Evolutionary conservation across 73 alveolate genomes (phyloP), one percentile per base, ranked within the genome.

Genomic region (Paramecium pentaurelia): DNA sequence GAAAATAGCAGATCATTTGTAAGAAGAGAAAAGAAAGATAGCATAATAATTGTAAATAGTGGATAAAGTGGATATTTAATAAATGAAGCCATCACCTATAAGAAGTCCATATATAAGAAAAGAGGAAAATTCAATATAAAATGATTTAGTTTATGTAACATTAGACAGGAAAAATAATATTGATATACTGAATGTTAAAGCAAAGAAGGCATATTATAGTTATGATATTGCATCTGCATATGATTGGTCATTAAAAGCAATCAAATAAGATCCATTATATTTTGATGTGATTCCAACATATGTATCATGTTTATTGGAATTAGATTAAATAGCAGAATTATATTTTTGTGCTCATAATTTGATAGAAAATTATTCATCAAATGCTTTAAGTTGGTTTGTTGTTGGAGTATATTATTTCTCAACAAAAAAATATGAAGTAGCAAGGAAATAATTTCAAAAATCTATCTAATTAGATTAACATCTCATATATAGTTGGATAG

Each of bases 351-450:
- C 99, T 51, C 99, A 98, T 86, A 97, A 97, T 80, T 90, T 98
- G 37, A 99, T 97, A 3, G 93, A 95, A 86, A 97, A 98, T 40
- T 97, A 97, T 80, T 97, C 99, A 36, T 99, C 97, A 51, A 94
- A 95, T 77, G 98, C 98, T 27, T 97, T 98, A 38, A 94, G 99
- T 80, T 98, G 99, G 99, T 97, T 95, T 94, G 99, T 99, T 30
- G 99, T 98, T n/a, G 99, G 99, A 6, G 90, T 98, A 25, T 98
- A 98, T 95, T 98, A 98, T 88, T 98, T 95, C 93, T 93, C 96
- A 44, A 97, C 98, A 30, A 98, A 97, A 95, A 98, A 98, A 95
- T 98, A 95, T 93, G 99, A 97, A 80, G 95, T 96, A 2, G 98
- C 99, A 37, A 88, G 99, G 51, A 98, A 98, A 90, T 98, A 97